Evolutionary conservation across 2,329 filamentous ascomycete species (phyloP).

Genomic region (Ascochyta clinopodiicola): DNA sequence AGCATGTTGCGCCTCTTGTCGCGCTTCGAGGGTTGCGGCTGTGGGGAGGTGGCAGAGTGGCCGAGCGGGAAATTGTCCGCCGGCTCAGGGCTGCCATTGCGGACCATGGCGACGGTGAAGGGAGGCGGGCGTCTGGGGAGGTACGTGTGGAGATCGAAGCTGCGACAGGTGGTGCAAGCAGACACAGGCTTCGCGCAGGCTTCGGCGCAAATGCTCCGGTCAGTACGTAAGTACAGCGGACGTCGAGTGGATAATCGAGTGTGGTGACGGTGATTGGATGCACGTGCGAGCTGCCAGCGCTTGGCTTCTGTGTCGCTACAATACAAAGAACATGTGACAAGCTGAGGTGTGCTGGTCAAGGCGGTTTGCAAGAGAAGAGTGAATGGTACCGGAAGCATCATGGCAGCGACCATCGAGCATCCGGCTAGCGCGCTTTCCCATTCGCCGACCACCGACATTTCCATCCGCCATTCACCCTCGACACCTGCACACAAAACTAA

Average conservation of each 20-base stretch:
- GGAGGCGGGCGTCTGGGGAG: neutral
- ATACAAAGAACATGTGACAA: slow-evolving; percentile 3
- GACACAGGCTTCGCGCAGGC: slow-evolving; percentile 10
- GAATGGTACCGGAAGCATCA: slow-evolving; percentile 11
- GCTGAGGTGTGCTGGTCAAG: slow-evolving; percentile 1
- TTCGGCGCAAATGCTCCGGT: slow-evolving; percentile 8
- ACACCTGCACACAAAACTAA: neutral
- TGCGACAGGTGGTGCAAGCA: slow-evolving; percentile 6
- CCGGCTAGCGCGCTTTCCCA: slow-evolving; percentile 3
- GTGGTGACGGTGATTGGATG: neutral
- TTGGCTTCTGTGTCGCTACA: slow-evolving; percentile 13
- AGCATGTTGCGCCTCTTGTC: slow-evolving; percentile 88
- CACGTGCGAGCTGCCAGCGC: slow-evolving; percentile 8
- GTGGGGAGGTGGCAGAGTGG: slow-evolving; percentile 52
- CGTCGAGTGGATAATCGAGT: neutral
- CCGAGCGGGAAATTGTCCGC: slow-evolving; percentile 46
- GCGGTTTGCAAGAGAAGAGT: slow-evolving; percentile 7
- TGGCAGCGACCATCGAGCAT: slow-evolving; percentile 11
- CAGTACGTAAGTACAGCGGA: no score
- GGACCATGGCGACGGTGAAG: slow-evolving; percentile 40
- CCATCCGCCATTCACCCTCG: neutral
- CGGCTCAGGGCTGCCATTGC: slow-evolving; percentile 47
- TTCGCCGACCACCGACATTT: slow-evolving; percentile 5
- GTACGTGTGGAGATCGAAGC: neutral
- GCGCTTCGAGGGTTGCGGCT: slow-evolving; percentile 73